These are phyloP conservation scores for Suillus sp. DNA, from an alignment of 768 basidiomycete species.

Conservation along the genomic window DNA sequence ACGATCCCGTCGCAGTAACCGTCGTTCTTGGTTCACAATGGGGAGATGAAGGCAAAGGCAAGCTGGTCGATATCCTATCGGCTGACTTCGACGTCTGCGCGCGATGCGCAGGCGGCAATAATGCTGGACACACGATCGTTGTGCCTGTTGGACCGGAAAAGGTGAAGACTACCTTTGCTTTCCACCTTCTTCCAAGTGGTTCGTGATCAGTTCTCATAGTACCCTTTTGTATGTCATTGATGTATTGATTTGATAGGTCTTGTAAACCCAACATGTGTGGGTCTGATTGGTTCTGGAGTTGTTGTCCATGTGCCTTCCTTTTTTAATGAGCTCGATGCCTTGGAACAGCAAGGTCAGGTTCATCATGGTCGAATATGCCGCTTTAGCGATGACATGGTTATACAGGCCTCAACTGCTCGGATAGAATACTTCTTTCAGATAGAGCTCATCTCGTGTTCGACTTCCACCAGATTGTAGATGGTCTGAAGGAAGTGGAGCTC, in stretches of 20 bases:
- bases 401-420: conserved; percentile 81
- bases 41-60: conserved; percentile 94
- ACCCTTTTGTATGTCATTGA: conserved; percentile 5
- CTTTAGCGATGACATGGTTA: conserved; percentile 10
- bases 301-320: conserved; percentile 96
- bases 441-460: conserved; percentile 97
- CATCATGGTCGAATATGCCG: not conserved
- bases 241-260: conserved; percentile 53
- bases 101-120: conserved; percentile 97
- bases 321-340: conserved; percentile 87
- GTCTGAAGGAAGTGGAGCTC: conserved; percentile 95
- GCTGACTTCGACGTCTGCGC: conserved; percentile 91
- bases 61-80: conserved; percentile 95
- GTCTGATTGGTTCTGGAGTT: conserved; percentile 92
- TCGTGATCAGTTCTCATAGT: conserved; percentile 27
- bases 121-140: conserved; percentile 98
- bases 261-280: conserved; percentile 82
- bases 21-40: conserved; percentile 89
- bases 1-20: conserved; percentile 43
- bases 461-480: conserved; percentile 99
- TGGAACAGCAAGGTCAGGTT: conserved; percentile 75
- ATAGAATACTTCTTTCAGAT: conserved; percentile 90
- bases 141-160: conserved; percentile 69
- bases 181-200: conserved; percentile 96
- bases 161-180: conserved; percentile 84